Evolutionary conservation across 345 rosid genomes (phyloP).

Genomic region (Erucastrum elatum): DNA sequence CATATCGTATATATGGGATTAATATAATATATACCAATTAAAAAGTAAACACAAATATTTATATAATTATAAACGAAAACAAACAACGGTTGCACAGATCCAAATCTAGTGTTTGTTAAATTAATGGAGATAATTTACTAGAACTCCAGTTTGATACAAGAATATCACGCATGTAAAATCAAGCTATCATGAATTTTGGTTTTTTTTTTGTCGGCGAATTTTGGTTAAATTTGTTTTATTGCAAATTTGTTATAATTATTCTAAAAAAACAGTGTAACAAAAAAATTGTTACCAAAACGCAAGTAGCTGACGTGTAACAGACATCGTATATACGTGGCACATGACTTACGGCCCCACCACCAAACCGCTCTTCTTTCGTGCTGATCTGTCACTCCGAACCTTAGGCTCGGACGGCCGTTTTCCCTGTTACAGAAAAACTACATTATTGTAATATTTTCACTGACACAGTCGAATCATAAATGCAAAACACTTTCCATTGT

Average conservation of each 20-base stretch:
- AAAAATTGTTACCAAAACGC: not conserved
- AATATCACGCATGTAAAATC: not conserved
- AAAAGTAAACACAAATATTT: too few relatives aligned
- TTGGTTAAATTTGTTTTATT: not conserved
- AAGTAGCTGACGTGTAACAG: slow-evolving; percentile 14
- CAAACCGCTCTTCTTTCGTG: slow-evolving; percentile 10
- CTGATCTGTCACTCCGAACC: slow-evolving; percentile 41
- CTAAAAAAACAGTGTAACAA: not conserved
- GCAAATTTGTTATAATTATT: not conserved
- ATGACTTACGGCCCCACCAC: slow-evolving; percentile 10
- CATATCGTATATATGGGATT: too few relatives aligned
- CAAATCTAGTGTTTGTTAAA: too few relatives aligned
- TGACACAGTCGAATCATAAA: slow-evolving; percentile 21
- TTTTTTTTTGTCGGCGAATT: too few relatives aligned
- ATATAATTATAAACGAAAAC: too few relatives aligned
- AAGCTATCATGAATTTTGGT: not conserved
- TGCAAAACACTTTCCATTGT: not conserved
- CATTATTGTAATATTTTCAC: slow-evolving; percentile 8
- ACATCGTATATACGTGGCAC: slow-evolving; percentile 18
- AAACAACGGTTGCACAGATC: too few relatives aligned
- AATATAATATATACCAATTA: too few relatives aligned
- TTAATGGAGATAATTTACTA: not conserved
- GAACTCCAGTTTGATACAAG: not conserved
- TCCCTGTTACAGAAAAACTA: slow-evolving; percentile 38
- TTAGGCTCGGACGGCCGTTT: slow-evolving; percentile 85